Evolutionary conservation across 176 grass and related monocot species (phyloP), one percentile per base, ranked within the genome.

Genomic region (Guadua angustifolia): DNA sequence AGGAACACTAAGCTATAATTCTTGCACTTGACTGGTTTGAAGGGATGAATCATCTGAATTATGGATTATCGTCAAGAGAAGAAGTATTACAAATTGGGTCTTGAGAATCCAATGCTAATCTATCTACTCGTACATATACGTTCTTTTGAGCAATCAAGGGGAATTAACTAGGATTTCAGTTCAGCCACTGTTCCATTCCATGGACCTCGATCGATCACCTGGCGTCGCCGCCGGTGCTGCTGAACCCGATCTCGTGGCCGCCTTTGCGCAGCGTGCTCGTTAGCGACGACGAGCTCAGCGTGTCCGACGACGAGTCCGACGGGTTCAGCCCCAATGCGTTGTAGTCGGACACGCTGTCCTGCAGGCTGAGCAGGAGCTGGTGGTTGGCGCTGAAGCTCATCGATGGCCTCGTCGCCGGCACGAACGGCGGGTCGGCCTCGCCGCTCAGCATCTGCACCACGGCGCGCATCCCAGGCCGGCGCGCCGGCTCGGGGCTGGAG

Each of bases 301-400:
- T 95, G 53, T 85, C 92, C 5, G 69, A 80, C 11, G 90, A 91
- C 1, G 87, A 93, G 22, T 68, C 51, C 10, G 89, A 79, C 18
- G 81, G 66, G 69, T 94, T 89, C 4, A 99, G 81, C 4, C 83
- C 93, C 58, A 99, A 85, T 29, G 93, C 93, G 62, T 95, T 94
- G 87, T 89, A 99, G 77, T 99, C 96, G 2, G 96, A 99, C 69
- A 95, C 89, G 85, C 96, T 95, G 63, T 99, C 96, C 85, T 99
- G 96, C 39, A 99, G 87, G 76, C 85, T 92, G 0, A 95, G 86
- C 73, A 99, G 81, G 10, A 99, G 85, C 26, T 94, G 93, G 75
- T 94, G 93, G 59, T 95, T 99, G 16, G 92, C 84, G 81, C 87
- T 89, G 85, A 95, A 86, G 90, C 81, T 98, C 96, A 89, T 95